These are phyloP conservation scores for Coccomyxa sp. DNA, from an alignment of 139 green algal genomes.

Conservation along the genomic window DNA sequence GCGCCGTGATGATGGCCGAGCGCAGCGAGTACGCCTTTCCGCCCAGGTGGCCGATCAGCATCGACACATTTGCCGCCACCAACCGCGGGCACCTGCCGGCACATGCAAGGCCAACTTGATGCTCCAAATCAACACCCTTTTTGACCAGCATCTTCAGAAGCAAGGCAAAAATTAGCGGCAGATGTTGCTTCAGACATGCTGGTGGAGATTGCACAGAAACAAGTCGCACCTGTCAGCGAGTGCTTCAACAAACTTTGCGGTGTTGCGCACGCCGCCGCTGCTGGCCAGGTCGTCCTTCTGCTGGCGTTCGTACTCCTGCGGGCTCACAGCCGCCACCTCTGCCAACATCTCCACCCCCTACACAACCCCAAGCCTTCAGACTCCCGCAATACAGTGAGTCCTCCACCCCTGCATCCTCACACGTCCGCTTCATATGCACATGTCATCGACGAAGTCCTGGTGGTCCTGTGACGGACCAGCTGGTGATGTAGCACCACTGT, in stretches of 20 bases:
- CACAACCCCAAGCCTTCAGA: not conserved
- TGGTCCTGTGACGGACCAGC: too few relatives aligned
- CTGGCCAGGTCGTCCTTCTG: constrained; percentile 41
- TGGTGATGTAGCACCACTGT: too few relatives aligned
- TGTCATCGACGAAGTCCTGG: too few relatives aligned
- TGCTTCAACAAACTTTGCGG: constrained; percentile 54
- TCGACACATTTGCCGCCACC: constrained; percentile 35
- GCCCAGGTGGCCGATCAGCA: constrained; percentile 67
- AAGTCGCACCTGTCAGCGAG: constrained; percentile 32
- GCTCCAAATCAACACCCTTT: too few relatives aligned
- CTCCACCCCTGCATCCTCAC: not conserved
- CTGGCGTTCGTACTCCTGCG: constrained; percentile 52
- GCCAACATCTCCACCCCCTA: constrained; percentile 61
- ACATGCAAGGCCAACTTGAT: not conserved
- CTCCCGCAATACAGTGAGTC: not conserved
- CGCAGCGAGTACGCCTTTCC: constrained; percentile 68
- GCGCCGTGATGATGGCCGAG: constrained; percentile 57
- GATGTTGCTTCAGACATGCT: not conserved
- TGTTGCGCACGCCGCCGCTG: constrained; percentile 40
- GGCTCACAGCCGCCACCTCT: constrained; percentile 61
- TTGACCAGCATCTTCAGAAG: not conserved
- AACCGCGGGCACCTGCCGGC: constrained; percentile 29
- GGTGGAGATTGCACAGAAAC: not conserved
- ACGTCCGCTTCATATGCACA: not conserved
- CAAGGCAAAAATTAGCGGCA: not conserved